Percentiles rank a stretch among this genome's conserved stretches.
These are phyloP conservation scores for Tulasnella calospora DNA, from an alignment of 768 basidiomycete genomes.

Conservation along the genomic window DNA sequence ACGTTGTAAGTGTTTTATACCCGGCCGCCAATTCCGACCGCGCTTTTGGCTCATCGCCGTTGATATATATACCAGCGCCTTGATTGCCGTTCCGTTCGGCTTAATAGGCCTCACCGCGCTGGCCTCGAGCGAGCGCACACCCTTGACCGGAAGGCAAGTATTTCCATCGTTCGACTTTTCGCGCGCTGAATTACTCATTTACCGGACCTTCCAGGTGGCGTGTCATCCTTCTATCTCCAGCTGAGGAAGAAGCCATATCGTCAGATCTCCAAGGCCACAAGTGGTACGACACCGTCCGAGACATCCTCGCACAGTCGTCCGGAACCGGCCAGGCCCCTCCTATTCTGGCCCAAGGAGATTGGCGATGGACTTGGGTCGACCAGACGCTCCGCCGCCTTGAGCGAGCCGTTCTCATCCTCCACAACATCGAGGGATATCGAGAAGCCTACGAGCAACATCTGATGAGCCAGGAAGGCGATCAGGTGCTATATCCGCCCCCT, in stretches of 20 bases:
- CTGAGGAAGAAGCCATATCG: conserved; percentile 89
- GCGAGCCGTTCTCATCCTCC: conserved; percentile 44
- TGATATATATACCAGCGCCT: conserved; percentile 40
- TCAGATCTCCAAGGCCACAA: conserved; percentile 72
- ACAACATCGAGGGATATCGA: conserved; percentile 41
- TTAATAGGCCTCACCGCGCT: conserved; percentile 66
- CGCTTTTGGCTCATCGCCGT: background rate
- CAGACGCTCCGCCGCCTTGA: conserved; percentile 76
- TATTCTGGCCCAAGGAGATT: conserved; percentile 71
- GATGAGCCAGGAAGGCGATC: conserved; percentile 39
- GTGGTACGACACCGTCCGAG: conserved; percentile 79
- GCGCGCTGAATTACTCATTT: conserved; percentile 16
- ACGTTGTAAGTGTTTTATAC: conserved; percentile 5
- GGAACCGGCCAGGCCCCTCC: conserved; percentile 51
- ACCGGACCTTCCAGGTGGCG: conserved; percentile 55
- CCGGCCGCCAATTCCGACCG: background rate
- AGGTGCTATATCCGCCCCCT: conserved; percentile 70
- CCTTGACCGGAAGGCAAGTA: conserved; percentile 76
- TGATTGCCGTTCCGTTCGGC: conserved; percentile 56
- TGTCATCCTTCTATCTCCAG: conserved; percentile 81
- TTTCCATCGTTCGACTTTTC: background rate
- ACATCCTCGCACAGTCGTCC: conserved; percentile 54
- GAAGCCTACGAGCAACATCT: conserved; percentile 53
- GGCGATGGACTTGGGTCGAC: conserved; percentile 86
- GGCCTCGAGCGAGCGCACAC: conserved; percentile 70